Evolutionary conservation across 441 rosid species (phyloP).

Genomic region (Syzygium malaccense): DNA sequence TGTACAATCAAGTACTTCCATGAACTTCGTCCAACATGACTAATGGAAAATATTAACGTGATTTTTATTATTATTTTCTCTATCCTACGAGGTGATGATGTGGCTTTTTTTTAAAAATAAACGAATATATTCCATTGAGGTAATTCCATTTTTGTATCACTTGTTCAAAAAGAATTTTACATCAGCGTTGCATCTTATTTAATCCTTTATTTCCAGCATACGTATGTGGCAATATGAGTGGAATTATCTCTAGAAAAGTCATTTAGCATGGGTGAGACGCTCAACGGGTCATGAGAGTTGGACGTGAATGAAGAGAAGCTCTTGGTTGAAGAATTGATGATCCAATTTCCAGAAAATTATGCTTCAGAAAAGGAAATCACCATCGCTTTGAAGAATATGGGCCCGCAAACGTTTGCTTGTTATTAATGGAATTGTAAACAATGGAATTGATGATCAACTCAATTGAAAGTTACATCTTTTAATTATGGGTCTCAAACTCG

Average conservation of each 20-base stretch:
- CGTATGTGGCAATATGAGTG: neutral
- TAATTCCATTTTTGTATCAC: neutral
- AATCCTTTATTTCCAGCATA: neutral
- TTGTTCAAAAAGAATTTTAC: too few relatives aligned
- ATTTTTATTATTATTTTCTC: too few relatives aligned
- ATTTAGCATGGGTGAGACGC: neutral
- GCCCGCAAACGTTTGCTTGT: neutral
- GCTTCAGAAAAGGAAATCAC: neutral
- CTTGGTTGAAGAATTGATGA: neutral
- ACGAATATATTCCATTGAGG: neutral
- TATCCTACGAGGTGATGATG: too few relatives aligned
- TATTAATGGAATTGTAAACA: too few relatives aligned
- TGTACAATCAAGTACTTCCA: too few relatives aligned
- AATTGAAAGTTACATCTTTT: too few relatives aligned
- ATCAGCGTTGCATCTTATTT: too few relatives aligned
- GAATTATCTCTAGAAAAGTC: neutral
- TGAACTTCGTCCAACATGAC: too few relatives aligned
- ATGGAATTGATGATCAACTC: too few relatives aligned
- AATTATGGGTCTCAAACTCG: too few relatives aligned
- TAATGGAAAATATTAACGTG: too few relatives aligned
- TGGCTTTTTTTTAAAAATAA: too few relatives aligned
- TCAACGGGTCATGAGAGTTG: slow-evolving; percentile 6
- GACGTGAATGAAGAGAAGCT: neutral
- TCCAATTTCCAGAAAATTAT: neutral
- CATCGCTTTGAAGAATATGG: neutral